Evolutionary conservation across 1,284 basidiomycete genomes (phyloP), one percentile per base, ranked within the genome.

Genomic region (Lignosus rhinocerotis): DNA sequence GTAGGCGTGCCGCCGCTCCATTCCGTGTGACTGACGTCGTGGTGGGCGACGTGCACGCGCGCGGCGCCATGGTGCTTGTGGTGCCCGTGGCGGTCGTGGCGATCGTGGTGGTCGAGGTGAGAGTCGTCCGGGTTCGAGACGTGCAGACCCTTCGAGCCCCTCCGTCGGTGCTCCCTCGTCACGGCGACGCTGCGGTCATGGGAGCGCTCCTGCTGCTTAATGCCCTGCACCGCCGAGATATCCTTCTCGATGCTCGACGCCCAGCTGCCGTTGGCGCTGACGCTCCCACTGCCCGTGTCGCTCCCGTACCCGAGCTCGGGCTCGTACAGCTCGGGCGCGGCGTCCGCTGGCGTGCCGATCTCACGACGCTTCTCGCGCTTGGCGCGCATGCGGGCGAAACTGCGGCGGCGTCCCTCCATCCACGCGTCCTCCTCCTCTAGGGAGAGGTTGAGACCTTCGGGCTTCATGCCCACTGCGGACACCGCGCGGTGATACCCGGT

Each of bases 401-500:
- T 69, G 39, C 59, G 63, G 6, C 65, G 60, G 10, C 69, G 66
- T 16, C 64, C 61, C 36, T 63, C 62, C 66, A 67, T 66, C 70
- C 70, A 72, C 19, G 53, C 53, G 11, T 69, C 69, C 36, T 70
- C 69, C 19, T 69, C 66, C 1, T 68, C 64, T 7, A 57, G 46
- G 9, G 61, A 60, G 11, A 56, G 56, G 10, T 52, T 53, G 17
- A 44, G 50, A 10, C 55, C 57, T 36, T 58, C 56, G 32, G 54
- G 53, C 11, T 54, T 59, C 38, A 50, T 45, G 36, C 45, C 54
- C 0, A 36, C 49, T 32, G 59, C 46, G 19, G 58, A 60, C 44
- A 65, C 55, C 21, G 41, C 54, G 55, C 53, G 53, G 33, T 68
- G 65, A 36, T 77, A 70, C 0, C 87, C 87, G 8, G 87, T 86